Conservation (phyloP, 495 filamentous ascomycete genomes). For the Gamarada debralockiae region DNA sequence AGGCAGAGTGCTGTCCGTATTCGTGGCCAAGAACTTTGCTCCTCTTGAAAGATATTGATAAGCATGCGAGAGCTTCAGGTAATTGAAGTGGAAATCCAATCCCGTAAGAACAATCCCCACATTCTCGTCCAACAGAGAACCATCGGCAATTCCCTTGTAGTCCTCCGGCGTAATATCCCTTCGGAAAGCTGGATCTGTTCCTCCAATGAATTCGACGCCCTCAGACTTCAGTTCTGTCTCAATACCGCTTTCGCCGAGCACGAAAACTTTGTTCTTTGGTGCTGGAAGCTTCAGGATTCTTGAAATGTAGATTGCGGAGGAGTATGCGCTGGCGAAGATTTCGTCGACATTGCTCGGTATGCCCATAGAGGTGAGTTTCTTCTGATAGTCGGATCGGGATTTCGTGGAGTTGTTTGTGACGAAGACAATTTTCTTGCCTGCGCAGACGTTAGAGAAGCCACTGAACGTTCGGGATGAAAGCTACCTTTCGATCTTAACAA, state of each 20-base stretch:
- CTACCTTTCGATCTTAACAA: constrained; percentile 75
- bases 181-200: constrained; percentile 76
- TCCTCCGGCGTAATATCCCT: constrained; percentile 76
- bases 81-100: constrained; percentile 90
- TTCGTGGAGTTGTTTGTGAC: constrained; percentile 99
- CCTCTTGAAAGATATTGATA: constrained; percentile 81
- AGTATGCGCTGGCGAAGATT: constrained; percentile 94
- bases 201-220: constrained; percentile 76
- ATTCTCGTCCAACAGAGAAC: constrained; percentile 73
- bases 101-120: constrained; percentile 88
- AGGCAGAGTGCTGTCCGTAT: constrained; percentile 84
- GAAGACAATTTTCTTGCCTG: constrained; percentile 90
- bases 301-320: constrained; percentile 91
- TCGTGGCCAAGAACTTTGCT: constrained; percentile 91
- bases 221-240: constrained; percentile 81
- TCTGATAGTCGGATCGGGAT: constrained; percentile 84
- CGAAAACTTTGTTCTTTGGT: constrained; percentile 86
- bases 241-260: constrained; percentile 87
- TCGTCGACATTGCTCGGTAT: constrained; percentile 81
- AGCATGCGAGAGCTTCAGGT: constrained; percentile 80
- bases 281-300: constrained; percentile 76
- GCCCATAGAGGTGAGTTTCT: constrained; percentile 79
- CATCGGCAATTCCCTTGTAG: constrained; percentile 70
- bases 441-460: constrained; percentile 7
- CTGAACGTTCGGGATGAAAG: constrained; percentile 7